A percentile compares a stretch with the other conserved stretches of the same genome.
phyloP scores from a whole-genome alignment of 1,139 yeast species.

The Nakaseomyces delphensis region DNA sequence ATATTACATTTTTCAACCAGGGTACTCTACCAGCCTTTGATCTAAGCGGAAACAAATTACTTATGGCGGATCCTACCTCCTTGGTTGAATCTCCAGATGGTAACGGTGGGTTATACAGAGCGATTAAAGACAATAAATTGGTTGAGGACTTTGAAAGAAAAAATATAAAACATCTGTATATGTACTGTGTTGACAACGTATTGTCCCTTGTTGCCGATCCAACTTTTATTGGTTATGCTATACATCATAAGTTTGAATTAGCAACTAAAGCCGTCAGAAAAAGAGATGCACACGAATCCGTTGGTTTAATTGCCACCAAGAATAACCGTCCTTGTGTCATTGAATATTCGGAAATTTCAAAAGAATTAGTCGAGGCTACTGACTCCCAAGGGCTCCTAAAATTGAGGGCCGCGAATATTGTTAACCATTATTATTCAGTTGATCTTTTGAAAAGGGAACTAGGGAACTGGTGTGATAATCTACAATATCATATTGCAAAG shows the following conservation, averaged over 20 bases:
- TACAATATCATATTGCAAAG: conserved; percentile 90
- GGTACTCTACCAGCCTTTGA: conserved; percentile 91
- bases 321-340: conserved; percentile 76
- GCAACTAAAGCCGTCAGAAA: conserved; percentile 96
- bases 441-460: conserved; percentile 52
- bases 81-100: conserved; percentile 94
- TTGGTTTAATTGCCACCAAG: conserved; percentile 81
- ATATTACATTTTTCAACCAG: conserved; percentile 79
- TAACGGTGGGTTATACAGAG: conserved; percentile 92
- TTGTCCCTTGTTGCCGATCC: conserved; percentile 95
- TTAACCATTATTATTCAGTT: conserved; percentile 89
- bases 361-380: conserved; percentile 58
- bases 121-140: conserved; percentile 56
- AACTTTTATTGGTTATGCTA: conserved; percentile 78
- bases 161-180: conserved; percentile 82
- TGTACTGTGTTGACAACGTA: conserved; percentile 94
- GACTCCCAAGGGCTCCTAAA: conserved; percentile 54
- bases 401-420: conserved; percentile 93
- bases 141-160: conserved; percentile 58
- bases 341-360: conserved; percentile 85
- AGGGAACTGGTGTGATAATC: conserved; percentile 60
- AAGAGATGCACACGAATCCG: conserved; percentile 77
- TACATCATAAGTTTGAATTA: conserved; percentile 53
- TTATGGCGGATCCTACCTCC: conserved; percentile 46
- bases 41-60: conserved; percentile 57